Evolutionary conservation across 768 basidiomycete species (phyloP), one percentile per base, ranked within the genome.

Genomic region (Tricholoma saponaceum): DNA sequence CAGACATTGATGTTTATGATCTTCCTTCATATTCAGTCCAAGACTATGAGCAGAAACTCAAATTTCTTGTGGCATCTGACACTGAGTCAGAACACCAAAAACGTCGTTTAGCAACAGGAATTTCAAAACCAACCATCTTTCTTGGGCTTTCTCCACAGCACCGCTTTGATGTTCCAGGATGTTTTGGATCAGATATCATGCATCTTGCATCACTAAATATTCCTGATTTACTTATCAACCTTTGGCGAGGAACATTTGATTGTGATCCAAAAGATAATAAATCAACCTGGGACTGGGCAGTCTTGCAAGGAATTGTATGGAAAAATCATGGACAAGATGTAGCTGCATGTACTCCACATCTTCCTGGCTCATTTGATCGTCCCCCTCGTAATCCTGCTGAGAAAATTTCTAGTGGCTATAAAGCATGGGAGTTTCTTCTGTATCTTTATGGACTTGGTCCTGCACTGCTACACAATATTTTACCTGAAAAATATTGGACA

Each of bases 381-480:
- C 62, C 70, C 23, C 73, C 72, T 4, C 63, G 70, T 0, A 72
- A 75, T 53, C 66, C 66, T 20, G 67, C 68, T 8, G 59, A 69
- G 26, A 73, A 73, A 47, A 62, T 72, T 8, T 66, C 64, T 26
- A 67, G 64, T 25, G 69, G 68, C 2, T 73, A 70, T 54, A 73
- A 73, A 50, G 68, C 66, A 12, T 65, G 61, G 44, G 72, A 73
- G 57, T 71, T 53, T 51, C 33, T 62, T 3, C 32, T 67, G 13
- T 72, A 70, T 41, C 37, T 72, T 10, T 70, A 54, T 55, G 62
- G 67, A 5, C 57, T 72, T 12, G 70, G 60, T 1, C 69, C 69
- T 3, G 69, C 60, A 0, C 58, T 74, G 3, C 55, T 74, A 16
- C 56, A 50, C n/a, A 41, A 54, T 0, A 57, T 71, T 32, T 66